phyloP scores from a whole-genome alignment of 768 basidiomycete species.

The Crucibulum laeve region DNA sequence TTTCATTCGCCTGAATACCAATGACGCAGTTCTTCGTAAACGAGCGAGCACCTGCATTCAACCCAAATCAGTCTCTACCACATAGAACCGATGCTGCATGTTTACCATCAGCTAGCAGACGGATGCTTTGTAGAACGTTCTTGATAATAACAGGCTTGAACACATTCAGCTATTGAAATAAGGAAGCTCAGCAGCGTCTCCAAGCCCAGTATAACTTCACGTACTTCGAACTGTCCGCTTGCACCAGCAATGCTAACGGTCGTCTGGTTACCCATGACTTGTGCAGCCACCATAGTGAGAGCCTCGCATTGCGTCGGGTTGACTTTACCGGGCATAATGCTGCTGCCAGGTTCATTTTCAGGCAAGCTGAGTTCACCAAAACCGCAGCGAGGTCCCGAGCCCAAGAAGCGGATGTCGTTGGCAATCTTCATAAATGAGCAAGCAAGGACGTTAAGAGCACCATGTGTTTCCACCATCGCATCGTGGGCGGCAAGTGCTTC shows the following conservation, averaged over 20 bases:
- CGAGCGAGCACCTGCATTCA: constrained; percentile 67
- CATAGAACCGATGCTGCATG: constrained; percentile 4
- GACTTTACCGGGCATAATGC: constrained; percentile 99
- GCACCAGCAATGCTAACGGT: constrained; percentile 89
- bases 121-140: constrained; percentile 94
- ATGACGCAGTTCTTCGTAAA: constrained; percentile 97
- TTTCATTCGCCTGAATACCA: constrained; percentile 95
- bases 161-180: constrained; percentile 73
- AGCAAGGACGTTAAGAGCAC: constrained; percentile 94
- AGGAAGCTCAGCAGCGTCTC: constrained; percentile 3
- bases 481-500: constrained; percentile 98
- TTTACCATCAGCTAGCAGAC: constrained; percentile 86
- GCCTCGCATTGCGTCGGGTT: constrained; percentile 99
- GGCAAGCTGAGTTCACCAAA: constrained; percentile 92
- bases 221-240: constrained; percentile 94
- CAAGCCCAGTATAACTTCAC: constrained; percentile 12
- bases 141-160: constrained; percentile 99
- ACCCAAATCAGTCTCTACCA: constrained; percentile 3
- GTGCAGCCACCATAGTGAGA: constrained; percentile 96
- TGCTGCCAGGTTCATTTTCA: constrained; percentile 98
- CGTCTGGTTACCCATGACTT: constrained; percentile 98
- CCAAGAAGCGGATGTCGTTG: constrained; percentile 97
- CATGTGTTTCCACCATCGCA: constrained; percentile 95
- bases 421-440: constrained; percentile 99
- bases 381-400: constrained; percentile 95